Conservation (phyloP, 441 rosid genomes). For the Isatis lusitanica region DNA sequence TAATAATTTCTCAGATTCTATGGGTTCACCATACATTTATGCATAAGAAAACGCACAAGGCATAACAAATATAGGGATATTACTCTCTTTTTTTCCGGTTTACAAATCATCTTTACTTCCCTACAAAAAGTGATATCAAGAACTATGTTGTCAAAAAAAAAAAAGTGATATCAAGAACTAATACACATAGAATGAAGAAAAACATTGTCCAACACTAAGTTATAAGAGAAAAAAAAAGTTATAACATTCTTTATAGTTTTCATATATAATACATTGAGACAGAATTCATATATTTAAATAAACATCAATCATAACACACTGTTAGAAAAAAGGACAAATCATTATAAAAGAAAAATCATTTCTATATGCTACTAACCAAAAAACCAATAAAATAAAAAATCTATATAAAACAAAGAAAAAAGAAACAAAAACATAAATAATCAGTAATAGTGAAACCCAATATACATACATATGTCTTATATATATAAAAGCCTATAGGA, state of each 20-base stretch:
- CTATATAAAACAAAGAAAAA: not conserved
- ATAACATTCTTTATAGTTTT: not conserved
- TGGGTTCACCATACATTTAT: not conserved
- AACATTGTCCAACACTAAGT: not conserved
- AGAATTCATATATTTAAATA: not conserved
- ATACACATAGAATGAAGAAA: not conserved
- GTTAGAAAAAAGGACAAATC: not conserved
- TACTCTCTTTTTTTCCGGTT: not conserved
- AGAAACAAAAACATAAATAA: constrained; percentile 13
- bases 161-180: not conserved
- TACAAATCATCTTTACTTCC: not conserved
- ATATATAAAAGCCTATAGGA: not conserved
- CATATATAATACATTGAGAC: not conserved
- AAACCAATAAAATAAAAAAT: not conserved
- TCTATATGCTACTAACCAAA: not conserved
- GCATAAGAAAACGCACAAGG: not conserved
- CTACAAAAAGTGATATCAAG: not conserved
- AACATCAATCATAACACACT: not conserved
- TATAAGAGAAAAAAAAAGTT: too few species aligned
- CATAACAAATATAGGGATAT: not conserved
- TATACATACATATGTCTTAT: not conserved
- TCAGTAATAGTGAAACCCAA: not conserved
- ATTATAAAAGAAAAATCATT: not conserved
- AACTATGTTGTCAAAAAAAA: too few species aligned
- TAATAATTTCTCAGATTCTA: not conserved